Conservation (phyloP, 176 grass and related monocot species). For the Musa troglodytarum region DNA sequence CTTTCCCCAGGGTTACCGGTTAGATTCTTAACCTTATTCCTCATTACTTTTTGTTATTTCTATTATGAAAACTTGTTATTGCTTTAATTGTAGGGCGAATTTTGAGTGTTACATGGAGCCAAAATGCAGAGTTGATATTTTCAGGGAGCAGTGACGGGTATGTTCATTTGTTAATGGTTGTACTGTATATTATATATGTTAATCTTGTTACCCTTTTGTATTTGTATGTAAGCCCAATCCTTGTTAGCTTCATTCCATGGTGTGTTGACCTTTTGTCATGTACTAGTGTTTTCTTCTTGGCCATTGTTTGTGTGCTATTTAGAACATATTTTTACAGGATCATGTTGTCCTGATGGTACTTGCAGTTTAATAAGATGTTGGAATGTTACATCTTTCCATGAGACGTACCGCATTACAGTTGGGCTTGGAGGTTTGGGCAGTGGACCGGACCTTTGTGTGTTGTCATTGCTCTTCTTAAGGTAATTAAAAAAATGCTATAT, state of each 20-base stretch:
- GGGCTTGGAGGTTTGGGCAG: conserved; percentile 74
- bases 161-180: conserved; percentile 7
- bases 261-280: neutral
- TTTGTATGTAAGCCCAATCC: neutral
- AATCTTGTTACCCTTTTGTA: neutral
- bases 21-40: conserved; percentile 25
- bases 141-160: conserved; percentile 95
- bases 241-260: neutral
- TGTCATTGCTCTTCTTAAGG: conserved; percentile 76
- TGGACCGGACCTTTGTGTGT: conserved; percentile 61
- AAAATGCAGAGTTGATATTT: conserved; percentile 59
- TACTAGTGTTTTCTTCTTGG: neutral
- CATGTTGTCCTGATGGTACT: neutral
- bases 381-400: conserved; percentile 71
- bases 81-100: conserved; percentile 42
- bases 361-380: conserved; percentile 85
- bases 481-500: conserved; percentile 16
- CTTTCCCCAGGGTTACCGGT: conserved; percentile 86
- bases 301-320: neutral
- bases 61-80: neutral
- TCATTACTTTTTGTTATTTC: neutral
- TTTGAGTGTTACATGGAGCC: conserved; percentile 89
- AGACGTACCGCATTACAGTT: conserved; percentile 79
- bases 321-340: neutral
- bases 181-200: neutral